These are phyloP conservation scores for Dalechampia spathulata DNA, from an alignment of 441 rosid species.

Conservation along the genomic window DNA sequence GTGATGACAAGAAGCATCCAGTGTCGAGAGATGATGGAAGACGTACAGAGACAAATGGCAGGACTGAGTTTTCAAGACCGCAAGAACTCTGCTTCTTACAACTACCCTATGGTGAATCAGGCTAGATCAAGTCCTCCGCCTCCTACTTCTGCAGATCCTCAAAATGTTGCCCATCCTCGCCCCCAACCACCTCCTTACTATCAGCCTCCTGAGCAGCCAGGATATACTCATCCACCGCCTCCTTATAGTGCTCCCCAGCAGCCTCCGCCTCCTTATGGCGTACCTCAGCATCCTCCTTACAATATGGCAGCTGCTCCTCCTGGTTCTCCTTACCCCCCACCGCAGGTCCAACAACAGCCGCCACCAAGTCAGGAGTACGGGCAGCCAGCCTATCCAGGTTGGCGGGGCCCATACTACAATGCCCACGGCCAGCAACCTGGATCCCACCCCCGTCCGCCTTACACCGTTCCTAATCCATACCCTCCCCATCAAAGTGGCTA, in stretches of 20 bases:
- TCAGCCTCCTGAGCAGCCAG: conserved; percentile 69
- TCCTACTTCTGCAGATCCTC: conserved; percentile 46
- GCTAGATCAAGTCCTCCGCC: conserved; percentile 37
- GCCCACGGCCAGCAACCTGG: conserved; percentile 61
- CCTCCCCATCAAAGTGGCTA: conserved; percentile 73
- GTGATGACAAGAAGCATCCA: conserved; percentile 95
- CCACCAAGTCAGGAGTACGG: conserved; percentile 59
- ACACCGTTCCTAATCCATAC: conserved; percentile 59
- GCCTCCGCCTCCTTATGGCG: conserved; percentile 45
- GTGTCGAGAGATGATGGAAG: conserved; percentile 94
- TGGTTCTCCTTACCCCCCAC: conserved; percentile 48
- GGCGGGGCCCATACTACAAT: conserved; percentile 86
- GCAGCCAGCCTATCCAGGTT: conserved; percentile 87
- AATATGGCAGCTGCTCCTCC: conserved; percentile 39
- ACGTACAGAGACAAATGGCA: conserved; percentile 82
- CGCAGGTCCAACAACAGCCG: conserved; percentile 52
- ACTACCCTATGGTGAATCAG: conserved; percentile 58
- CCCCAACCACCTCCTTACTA: conserved; percentile 52
- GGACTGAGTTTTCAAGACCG: conserved; percentile 84
- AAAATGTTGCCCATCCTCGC: conserved; percentile 35
- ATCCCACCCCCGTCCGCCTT: conserved; percentile 68
- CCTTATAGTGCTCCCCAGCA: conserved; percentile 49
- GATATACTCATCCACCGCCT: conserved; percentile 40
- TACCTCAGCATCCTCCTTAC: conserved; percentile 49
- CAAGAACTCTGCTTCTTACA: conserved; percentile 47